These are phyloP conservation scores for Madurella fahalii DNA, from an alignment of 2,329 filamentous ascomycete genomes.

Conservation along the genomic window DNA sequence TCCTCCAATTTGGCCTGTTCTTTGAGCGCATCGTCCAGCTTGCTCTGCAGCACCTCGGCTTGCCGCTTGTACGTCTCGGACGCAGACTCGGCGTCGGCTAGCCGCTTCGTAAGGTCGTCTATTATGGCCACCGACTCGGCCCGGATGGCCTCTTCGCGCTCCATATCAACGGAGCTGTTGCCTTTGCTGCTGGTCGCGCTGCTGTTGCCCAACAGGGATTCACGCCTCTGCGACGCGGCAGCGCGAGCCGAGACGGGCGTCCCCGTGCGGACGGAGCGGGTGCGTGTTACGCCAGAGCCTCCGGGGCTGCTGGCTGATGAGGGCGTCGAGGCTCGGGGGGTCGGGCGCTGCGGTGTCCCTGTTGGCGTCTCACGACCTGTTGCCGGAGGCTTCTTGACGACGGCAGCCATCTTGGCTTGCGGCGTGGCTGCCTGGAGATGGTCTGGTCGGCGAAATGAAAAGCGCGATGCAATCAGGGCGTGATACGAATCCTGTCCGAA, in stretches of 20 bases:
- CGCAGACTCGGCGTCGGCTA: constrained; percentile 73
- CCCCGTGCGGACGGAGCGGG: constrained; percentile 60
- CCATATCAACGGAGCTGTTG: constrained; percentile 35
- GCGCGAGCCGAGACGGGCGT: constrained; percentile 71
- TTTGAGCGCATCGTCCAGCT: constrained; percentile 76
- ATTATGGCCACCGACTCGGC: constrained; percentile 75
- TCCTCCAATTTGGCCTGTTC: constrained; percentile 89
- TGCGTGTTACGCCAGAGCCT: constrained; percentile 44
- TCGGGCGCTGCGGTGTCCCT: constrained; percentile 34
- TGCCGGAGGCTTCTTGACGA: constrained; percentile 50
- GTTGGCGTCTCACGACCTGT: constrained; percentile 45
- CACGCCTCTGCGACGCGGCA: constrained; percentile 59
- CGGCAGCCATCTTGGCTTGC: constrained; percentile 43
- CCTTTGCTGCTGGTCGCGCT: constrained; percentile 37
- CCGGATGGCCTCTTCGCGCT: constrained; percentile 66
- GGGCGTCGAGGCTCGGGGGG: constrained; percentile 46
- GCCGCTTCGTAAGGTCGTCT: constrained; percentile 77
- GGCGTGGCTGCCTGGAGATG: background rate
- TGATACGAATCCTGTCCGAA: background rate
- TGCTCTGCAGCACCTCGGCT: constrained; percentile 75
- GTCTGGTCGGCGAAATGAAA: background rate
- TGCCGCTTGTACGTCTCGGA: constrained; percentile 82
- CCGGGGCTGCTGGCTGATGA: constrained; percentile 41
- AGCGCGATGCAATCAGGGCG: background rate
- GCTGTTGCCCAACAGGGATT: constrained; percentile 42